Evolutionary conservation across 768 basidiomycete genomes (phyloP).

Genomic region (Termitomyces sp.): DNA sequence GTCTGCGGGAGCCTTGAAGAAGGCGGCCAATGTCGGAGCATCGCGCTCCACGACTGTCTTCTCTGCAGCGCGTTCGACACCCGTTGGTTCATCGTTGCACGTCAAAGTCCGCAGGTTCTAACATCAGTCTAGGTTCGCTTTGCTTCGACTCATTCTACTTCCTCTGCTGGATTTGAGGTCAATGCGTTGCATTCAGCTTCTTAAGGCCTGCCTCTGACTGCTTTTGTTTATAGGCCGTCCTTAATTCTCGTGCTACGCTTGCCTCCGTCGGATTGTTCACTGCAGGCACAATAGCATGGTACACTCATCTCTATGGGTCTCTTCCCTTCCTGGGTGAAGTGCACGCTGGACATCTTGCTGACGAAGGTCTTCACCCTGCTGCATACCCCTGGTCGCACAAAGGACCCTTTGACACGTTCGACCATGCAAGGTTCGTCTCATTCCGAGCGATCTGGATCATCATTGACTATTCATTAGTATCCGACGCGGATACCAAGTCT

Average conservation of each 20-base stretch:
- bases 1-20: slow-evolving; percentile 66
- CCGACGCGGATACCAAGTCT: slow-evolving; percentile 93
- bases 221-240: slow-evolving; percentile 47
- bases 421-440: slow-evolving; percentile 82
- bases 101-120: slow-evolving; percentile 11
- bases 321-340: slow-evolving; percentile 89
- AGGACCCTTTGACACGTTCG: slow-evolving; percentile 85
- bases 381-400: slow-evolving; percentile 89
- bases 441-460: slow-evolving; percentile 9
- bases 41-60: slow-evolving; percentile 37
- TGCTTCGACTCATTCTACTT: slow-evolving; percentile 59
- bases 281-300: slow-evolving; percentile 92
- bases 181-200: slow-evolving; percentile 14
- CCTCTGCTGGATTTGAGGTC: slow-evolving; percentile 59
- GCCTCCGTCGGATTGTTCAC: slow-evolving; percentile 72
- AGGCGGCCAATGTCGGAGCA: slow-evolving; percentile 40
- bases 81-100: slow-evolving; percentile 33
- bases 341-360: slow-evolving; percentile 86
- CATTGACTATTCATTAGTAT: slow-evolving; percentile 47
- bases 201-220: not conserved
- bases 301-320: slow-evolving; percentile 88
- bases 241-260: slow-evolving; percentile 68
- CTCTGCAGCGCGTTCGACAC: slow-evolving; percentile 38
- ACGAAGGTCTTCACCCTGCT: slow-evolving; percentile 90
- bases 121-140: slow-evolving; percentile 51